Evolutionary conservation across 1,284 basidiomycete species (phyloP).

Genomic region (Moesziomyces sp.): DNA sequence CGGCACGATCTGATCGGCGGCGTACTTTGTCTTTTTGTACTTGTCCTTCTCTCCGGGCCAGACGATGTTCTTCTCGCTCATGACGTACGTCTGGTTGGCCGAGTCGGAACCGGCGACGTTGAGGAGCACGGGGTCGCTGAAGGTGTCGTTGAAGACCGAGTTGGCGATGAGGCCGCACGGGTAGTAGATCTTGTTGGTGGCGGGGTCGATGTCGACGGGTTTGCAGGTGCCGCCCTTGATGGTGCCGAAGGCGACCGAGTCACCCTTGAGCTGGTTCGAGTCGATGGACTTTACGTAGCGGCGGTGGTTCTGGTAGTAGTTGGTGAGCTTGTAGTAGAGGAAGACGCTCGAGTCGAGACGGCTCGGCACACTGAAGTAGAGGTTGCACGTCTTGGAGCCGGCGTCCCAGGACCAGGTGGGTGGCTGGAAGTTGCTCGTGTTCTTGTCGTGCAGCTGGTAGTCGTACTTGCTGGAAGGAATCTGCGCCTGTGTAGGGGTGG

Average conservation of each 20-base stretch:
- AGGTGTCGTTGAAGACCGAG: constrained; percentile 96
- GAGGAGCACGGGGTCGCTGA: constrained; percentile 75
- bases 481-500: constrained; percentile 68
- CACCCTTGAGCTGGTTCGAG: constrained; percentile 84
- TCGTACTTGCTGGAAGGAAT: constrained; percentile 77
- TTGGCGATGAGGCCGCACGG: constrained; percentile 98
- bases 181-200: constrained; percentile 71
- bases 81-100: constrained; percentile 73
- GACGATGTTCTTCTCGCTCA: constrained; percentile 84
- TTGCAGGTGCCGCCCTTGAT: constrained; percentile 81
- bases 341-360: constrained; percentile 82
- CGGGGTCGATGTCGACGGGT: constrained; percentile 75
- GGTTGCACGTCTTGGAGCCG: constrained; percentile 45
- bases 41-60: constrained; percentile 95
- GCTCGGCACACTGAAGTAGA: constrained; percentile 74
- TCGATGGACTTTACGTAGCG: constrained; percentile 94
- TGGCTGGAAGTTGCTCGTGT: constrained; percentile 60
- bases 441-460: constrained; percentile 72
- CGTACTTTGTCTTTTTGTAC: constrained; percentile 72
- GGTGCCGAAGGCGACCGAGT: constrained; percentile 71
- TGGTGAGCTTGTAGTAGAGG: constrained; percentile 86
- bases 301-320: constrained; percentile 93
- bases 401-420: constrained; percentile 54
- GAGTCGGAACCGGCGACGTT: constrained; percentile 72
- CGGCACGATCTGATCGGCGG: constrained; percentile 77